Base-by-base conservation (phyloP, 768 basidiomycete species). In the Tricholoma saponaceum region DNA sequence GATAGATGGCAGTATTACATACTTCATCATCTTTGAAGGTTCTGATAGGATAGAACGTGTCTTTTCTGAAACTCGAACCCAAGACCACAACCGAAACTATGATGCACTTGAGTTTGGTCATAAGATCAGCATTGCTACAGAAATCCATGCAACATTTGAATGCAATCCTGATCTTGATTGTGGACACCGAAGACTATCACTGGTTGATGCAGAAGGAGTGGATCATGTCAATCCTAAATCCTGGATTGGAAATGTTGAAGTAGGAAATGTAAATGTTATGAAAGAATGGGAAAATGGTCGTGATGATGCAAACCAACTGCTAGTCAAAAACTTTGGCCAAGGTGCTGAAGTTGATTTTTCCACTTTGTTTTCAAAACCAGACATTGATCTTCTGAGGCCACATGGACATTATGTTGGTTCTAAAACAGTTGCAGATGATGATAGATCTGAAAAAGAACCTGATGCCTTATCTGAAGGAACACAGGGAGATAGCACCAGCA, bases 1-100 rank as follows among this genome's bases (percentile, higher is more conserved):
- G 5, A 18, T 18, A 3, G 37, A 39, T 39, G n/a, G 7, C 3
- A n/a, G 37, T 18, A 18, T 59, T 4, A 10, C 22, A 3, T 63
- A 65, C 52, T 62, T 60, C 43, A 66, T 70, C 22, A 44, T 63
- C 12, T 55, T 58, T 35, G 64, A 58, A 22, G 69, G 71, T 3
- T 62, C 64, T 1, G 70, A 71, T 44, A 60, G 69, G 2, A 58
- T 72, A 5, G 67, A 72, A 54, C 39, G 47, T 12, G 28, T 71
- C 0, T 72, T 71, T 52, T 60, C 53, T 8, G 37, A 62, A 51
- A 49, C 43, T 32, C 64, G 61, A 2, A 67, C 67, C 2, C 61
- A 59, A 6, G 64, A 66, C 54, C 67, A 67, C 56, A 54, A 61
- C 4, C 44, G 56, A 0, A 67, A 69, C 47, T 66, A 60, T 57